Base-by-base conservation (phyloP, 768 basidiomycete genomes). In the Gymnopilus dilepis region DNA sequence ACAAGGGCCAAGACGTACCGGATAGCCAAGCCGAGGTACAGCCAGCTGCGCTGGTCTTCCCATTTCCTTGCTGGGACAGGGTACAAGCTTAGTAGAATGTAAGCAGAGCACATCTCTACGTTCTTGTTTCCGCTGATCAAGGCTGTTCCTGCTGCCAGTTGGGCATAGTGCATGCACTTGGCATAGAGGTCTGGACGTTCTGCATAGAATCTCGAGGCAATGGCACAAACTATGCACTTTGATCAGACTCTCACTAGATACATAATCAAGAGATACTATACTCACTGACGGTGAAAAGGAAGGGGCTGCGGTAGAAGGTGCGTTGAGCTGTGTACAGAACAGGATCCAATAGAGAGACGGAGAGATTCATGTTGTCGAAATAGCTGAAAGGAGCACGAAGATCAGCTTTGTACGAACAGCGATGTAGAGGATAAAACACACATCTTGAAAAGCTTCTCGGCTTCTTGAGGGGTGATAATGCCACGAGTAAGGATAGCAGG, bases 41-140 rank as follows among this genome's bases (percentile, higher is more conserved):
- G 74, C 92, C 93, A 97, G 54, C 89, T 89, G 26, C 94, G 83
- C 69, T 97, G 94, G 65, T 97, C 93, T 69, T 95, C 94, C 89
- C 93, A 95, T 30, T 87, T 84, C 52, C 85, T 84, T 0, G 87
- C 82, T 1, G 92, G 92, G 0, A 91, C 80, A 57, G 88, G 86
- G 75, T 91, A 90, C 66, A 98, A 73, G 70, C 91, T 87, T 65
- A 93, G 77, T 22, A 92, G 76, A 58, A 93, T 86, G 70, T 94
- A 98, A 17, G 90, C 95, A 45, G 90, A 88, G 51, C 87, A 88
- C 72, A 92, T 86, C 68, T 97, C 95, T 26, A 97, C 89, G 56
- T 85, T 87, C 75, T 94, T 94, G 55, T 82, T 83, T 2, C 91
- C 92, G 50, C 84, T 82, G 67, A 91, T 89, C 28, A 94, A 80